Percentiles rank a stretch among this genome's conserved stretches.
These are phyloP conservation scores for Ogataea parapolymorpha DNA, from an alignment of 805 yeast species.

Conservation along the genomic window DNA sequence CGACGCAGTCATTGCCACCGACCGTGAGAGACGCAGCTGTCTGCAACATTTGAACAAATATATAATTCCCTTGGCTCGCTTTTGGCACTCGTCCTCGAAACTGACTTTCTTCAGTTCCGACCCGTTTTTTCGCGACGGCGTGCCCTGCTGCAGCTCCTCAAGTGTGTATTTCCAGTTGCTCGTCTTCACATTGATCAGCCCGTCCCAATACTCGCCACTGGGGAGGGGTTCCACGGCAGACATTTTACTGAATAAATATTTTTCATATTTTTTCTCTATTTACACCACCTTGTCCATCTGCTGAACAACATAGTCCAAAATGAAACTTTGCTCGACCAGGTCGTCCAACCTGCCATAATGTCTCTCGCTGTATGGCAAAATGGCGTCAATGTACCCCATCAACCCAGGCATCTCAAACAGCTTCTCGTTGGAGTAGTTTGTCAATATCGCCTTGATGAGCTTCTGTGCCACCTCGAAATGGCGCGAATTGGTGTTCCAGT, in stretches of 20 bases:
- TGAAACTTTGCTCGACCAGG: constrained; percentile 78
- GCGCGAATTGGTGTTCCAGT: constrained; percentile 91
- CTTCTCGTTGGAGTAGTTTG: constrained; percentile 49
- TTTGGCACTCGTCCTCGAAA: constrained; percentile 37
- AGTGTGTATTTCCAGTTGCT: constrained; percentile 29
- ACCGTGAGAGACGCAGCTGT: constrained; percentile 43
- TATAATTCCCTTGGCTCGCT: constrained; percentile 46
- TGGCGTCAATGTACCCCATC: constrained; percentile 63
- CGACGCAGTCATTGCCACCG: constrained; percentile 47
- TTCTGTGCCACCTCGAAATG: constrained; percentile 80
- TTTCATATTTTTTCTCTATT: neutral
- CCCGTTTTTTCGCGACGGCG: constrained; percentile 36
- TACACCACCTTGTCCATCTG: constrained; percentile 56
- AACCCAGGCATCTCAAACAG: constrained; percentile 66
- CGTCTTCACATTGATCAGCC: constrained; percentile 24
- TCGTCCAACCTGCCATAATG: constrained; percentile 77
- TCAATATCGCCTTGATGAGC: constrained; percentile 62
- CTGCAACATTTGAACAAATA: constrained; percentile 44
- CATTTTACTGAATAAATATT: constrained; percentile 1
- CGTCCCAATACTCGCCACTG: constrained; percentile 28
- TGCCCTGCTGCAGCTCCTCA: constrained; percentile 21
- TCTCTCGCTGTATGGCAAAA: constrained; percentile 85
- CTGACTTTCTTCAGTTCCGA: constrained; percentile 27
- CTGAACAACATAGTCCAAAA: constrained; percentile 78
- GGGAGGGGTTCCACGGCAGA: constrained; percentile 2